Evolutionary conservation across 2,329 filamentous ascomycete genomes (phyloP).

Genomic region (Paecilomyces fulvus): DNA sequence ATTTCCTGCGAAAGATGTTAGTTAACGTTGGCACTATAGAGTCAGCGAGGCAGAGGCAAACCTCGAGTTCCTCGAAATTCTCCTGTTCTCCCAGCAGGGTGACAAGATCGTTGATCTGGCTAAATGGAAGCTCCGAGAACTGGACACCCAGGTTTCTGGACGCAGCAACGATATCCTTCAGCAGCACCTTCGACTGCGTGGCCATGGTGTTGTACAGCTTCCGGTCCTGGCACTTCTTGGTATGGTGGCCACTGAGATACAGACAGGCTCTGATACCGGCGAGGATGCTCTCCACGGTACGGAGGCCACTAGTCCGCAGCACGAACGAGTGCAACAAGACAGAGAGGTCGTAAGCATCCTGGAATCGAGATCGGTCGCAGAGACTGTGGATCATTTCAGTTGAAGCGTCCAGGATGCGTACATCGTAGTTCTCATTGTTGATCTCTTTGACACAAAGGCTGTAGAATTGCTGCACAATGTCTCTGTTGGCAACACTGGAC

Average conservation of each 20-base stretch:
- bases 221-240: slow-evolving; percentile 19
- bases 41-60: slow-evolving; percentile 1
- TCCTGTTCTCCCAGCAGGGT: slow-evolving; percentile 30
- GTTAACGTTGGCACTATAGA: background rate
- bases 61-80: slow-evolving; percentile 29
- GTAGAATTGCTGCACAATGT: slow-evolving; percentile 25
- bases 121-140: slow-evolving; percentile 27
- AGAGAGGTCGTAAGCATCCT: slow-evolving; percentile 25
- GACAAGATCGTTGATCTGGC: slow-evolving; percentile 28
- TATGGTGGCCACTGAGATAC: slow-evolving; percentile 26
- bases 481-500: slow-evolving; percentile 15
- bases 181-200: slow-evolving; percentile 23
- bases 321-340: slow-evolving; percentile 26
- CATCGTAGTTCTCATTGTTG: slow-evolving; percentile 19
- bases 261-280: slow-evolving; percentile 29
- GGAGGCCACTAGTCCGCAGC: slow-evolving; percentile 25
- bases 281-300: slow-evolving; percentile 22
- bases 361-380: slow-evolving; percentile 21
- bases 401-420: slow-evolving; percentile 21
- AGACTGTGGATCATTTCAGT: slow-evolving; percentile 20
- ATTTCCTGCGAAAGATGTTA: slow-evolving; percentile 16
- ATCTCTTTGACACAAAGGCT: slow-evolving; percentile 23
- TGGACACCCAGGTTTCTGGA: slow-evolving; percentile 22
- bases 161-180: slow-evolving; percentile 24
- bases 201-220: slow-evolving; percentile 22